Conservation (phyloP, 495 filamentous ascomycete species). For the Pseudoneurospora amorphoporcata region DNA sequence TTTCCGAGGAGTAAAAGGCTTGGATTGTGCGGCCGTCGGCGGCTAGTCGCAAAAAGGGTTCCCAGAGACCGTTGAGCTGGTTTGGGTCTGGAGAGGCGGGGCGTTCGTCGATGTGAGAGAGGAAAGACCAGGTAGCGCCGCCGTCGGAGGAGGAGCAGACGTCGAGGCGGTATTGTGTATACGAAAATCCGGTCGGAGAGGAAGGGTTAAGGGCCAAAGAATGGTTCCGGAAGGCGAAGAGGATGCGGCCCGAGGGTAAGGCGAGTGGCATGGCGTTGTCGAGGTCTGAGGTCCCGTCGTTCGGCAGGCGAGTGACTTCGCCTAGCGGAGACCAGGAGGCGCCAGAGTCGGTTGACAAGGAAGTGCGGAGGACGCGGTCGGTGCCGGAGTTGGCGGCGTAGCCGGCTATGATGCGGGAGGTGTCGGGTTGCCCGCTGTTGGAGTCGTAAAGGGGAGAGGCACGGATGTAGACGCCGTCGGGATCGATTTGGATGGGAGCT, state of each 20-base stretch:
- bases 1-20: constrained; percentile 7
- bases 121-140: not conserved
- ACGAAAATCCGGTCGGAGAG: constrained; percentile 29
- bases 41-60: constrained; percentile 9
- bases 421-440: not conserved
- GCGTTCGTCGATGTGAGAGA: constrained; percentile 3
- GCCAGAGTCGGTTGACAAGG: constrained; percentile 30
- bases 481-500: constrained; percentile 19
- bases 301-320: constrained; percentile 14
- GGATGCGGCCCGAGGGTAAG: constrained; percentile 35
- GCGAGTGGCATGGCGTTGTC: constrained; percentile 52
- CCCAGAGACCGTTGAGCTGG: constrained; percentile 8
- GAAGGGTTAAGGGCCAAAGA: not conserved
- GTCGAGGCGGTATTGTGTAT: constrained; percentile 25
- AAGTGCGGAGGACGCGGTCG: constrained; percentile 20
- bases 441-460: constrained; percentile 27
- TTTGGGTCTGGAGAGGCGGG: not conserved
- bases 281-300: constrained; percentile 35
- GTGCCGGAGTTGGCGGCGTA: constrained; percentile 27
- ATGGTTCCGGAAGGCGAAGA: constrained; percentile 53
- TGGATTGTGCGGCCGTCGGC: constrained; percentile 1
- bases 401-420: constrained; percentile 25
- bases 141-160: constrained; percentile 7
- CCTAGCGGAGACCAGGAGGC: constrained; percentile 30
- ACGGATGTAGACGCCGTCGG: constrained; percentile 37